Conservation (phyloP, 2,329 filamentous ascomycete species). For the Trichophyton schoenleinii region DNA sequence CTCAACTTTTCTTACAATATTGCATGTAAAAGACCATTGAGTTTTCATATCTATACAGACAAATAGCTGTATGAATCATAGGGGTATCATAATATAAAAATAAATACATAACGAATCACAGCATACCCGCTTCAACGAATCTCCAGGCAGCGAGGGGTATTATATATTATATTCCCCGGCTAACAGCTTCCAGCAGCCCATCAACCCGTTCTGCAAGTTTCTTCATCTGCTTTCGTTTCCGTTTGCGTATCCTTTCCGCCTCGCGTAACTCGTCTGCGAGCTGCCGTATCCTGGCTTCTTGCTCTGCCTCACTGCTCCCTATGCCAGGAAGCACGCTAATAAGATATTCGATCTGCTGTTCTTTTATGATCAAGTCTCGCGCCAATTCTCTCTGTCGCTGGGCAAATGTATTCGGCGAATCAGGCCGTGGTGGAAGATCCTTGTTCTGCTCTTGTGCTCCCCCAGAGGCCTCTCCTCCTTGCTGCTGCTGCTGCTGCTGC, state of each 20-base stretch:
- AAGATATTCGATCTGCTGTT: constrained; percentile 40
- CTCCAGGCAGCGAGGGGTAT: background rate
- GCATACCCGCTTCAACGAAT: no score
- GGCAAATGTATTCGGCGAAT: constrained; percentile 31
- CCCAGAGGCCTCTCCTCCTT: background rate
- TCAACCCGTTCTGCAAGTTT: constrained; percentile 31
- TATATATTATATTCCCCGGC: constrained; percentile 17
- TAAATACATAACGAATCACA: background rate
- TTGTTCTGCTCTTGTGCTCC: background rate
- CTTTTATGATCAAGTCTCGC: constrained; percentile 38
- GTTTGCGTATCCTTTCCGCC: constrained; percentile 32
- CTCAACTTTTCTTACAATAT: background rate
- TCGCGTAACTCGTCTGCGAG: constrained; percentile 33
- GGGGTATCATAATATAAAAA: background rate
- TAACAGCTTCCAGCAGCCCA: constrained; percentile 30
- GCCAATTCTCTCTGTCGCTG: constrained; percentile 36
- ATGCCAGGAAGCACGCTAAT: constrained; percentile 37
- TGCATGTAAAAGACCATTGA: background rate
- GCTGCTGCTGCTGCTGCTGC: constrained; percentile 11
- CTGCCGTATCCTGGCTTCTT: constrained; percentile 32
- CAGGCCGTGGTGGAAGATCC: constrained; percentile 19
- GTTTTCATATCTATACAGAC: background rate
- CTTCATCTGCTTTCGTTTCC: constrained; percentile 32
- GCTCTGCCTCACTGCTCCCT: constrained; percentile 32
- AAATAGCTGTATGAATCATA: background rate